Conservation (phyloP, 169 alveolate genomes). For the Plasmodium falciparum region DNA sequence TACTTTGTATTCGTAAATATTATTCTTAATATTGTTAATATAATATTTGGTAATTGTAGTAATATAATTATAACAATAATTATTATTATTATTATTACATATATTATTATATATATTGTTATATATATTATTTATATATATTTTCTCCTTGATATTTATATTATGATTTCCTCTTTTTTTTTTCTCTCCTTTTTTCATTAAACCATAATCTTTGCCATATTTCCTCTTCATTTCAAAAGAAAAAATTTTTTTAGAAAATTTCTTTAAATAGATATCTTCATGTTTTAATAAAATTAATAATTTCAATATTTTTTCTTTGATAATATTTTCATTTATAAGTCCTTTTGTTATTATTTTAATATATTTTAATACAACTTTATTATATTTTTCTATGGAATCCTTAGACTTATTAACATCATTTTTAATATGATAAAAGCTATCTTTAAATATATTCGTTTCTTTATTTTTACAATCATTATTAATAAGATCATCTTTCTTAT, state of each 20-base stretch:
- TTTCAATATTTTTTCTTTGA: constrained; percentile 66
- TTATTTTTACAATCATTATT: neutral
- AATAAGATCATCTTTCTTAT: constrained; percentile 5
- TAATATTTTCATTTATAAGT: constrained; percentile 10
- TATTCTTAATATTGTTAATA: constrained; percentile 8
- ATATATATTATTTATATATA: constrained; percentile 71
- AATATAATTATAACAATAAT: too few species aligned
- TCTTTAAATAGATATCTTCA: constrained; percentile 64
- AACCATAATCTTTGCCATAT: neutral
- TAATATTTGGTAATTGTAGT: too few species aligned
- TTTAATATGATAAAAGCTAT: constrained; percentile 31
- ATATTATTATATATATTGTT: constrained; percentile 14
- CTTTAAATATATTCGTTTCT: constrained; percentile 2
- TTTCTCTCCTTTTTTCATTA: constrained; percentile 15
- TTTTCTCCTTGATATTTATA: constrained; percentile 17
- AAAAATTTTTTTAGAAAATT: constrained; percentile 29
- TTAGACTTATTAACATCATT: constrained; percentile 13
- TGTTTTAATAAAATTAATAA: constrained; percentile 36
- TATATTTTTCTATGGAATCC: constrained; percentile 6
- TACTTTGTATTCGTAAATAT: constrained; percentile 68
- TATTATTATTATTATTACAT: too few species aligned
- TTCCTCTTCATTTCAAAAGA: constrained; percentile 24
- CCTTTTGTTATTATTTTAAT: constrained; percentile 30
- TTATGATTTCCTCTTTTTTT: constrained; percentile 24
- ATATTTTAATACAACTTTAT: constrained; percentile 22